A percentile compares a stretch with the other conserved stretches of the same genome.
Conservation (phyloP, 371 early-diverging fungal species). For the Circinella umbellata region DNA sequence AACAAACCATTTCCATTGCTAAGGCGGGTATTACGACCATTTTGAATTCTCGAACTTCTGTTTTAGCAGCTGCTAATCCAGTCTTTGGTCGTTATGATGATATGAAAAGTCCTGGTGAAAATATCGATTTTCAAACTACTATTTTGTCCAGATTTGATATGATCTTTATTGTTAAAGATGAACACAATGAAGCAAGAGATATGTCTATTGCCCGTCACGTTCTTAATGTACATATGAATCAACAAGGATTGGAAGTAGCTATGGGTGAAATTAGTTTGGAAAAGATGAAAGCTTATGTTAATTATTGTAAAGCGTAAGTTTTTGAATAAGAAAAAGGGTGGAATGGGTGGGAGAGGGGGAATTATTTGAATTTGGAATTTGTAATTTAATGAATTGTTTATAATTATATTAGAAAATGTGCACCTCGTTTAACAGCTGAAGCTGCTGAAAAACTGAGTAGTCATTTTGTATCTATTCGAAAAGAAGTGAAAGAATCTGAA, state of each 20-base stretch:
- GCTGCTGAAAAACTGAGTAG: slow-evolving; percentile 93
- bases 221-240: slow-evolving; percentile 88
- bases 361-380: not conserved
- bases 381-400: not conserved
- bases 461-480: slow-evolving; percentile 95
- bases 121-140: slow-evolving; percentile 99
- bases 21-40: slow-evolving; percentile 99
- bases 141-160: slow-evolving; percentile 98
- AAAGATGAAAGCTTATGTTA: slow-evolving; percentile 93
- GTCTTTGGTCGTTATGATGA: slow-evolving; percentile 99
- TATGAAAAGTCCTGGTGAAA: slow-evolving; percentile 96
- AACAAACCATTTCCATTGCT: slow-evolving; percentile 99
- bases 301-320: slow-evolving; percentile 89
- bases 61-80: slow-evolving; percentile 99
- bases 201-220: slow-evolving; percentile 94
- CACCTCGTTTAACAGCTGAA: slow-evolving; percentile 86
- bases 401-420: slow-evolving; percentile 66
- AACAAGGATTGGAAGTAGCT: slow-evolving; percentile 62
- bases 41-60: slow-evolving; percentile 97
- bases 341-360: not conserved
- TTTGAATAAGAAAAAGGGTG: not conserved
- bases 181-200: slow-evolving; percentile 85
- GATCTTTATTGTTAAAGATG: slow-evolving; percentile 97
- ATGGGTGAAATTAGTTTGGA: slow-evolving; percentile 87
- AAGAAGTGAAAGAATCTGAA: slow-evolving; percentile 85